These are phyloP conservation scores for Nemophila menziesii DNA, from an alignment of 257 asterid species.

Conservation along the genomic window DNA sequence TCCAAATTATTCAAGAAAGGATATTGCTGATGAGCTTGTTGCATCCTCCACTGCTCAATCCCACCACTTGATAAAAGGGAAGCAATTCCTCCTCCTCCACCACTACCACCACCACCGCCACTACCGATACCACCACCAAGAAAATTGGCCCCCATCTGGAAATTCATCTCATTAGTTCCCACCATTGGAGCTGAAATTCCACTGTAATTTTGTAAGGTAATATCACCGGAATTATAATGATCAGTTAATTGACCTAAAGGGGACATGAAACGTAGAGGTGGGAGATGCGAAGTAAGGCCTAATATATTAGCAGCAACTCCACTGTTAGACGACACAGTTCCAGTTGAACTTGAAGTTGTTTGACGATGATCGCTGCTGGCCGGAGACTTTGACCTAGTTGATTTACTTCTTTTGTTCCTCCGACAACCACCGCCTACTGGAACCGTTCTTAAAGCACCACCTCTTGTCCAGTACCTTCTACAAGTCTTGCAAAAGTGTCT, in stretches of 20 bases:
- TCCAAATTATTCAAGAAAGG: slow-evolving; percentile 40
- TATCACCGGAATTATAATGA: slow-evolving; percentile 23
- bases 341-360: slow-evolving; percentile 37
- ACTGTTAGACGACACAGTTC: slow-evolving; percentile 27
- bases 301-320: background rate
- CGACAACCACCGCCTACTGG: slow-evolving; percentile 93
- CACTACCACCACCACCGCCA: background rate
- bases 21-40: slow-evolving; percentile 32
- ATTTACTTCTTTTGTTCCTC: slow-evolving; percentile 58
- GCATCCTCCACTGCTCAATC: slow-evolving; percentile 65
- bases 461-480: slow-evolving; percentile 82
- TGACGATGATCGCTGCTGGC: slow-evolving; percentile 38
- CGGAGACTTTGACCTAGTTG: slow-evolving; percentile 52
- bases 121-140: slow-evolving; percentile 15
- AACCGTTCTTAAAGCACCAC: slow-evolving; percentile 82
- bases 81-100: background rate
- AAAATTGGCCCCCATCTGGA: slow-evolving; percentile 26
- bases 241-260: slow-evolving; percentile 52
- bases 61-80: slow-evolving; percentile 12
- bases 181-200: slow-evolving; percentile 27
- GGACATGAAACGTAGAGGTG: slow-evolving; percentile 48
- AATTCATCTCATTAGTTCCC: slow-evolving; percentile 35
- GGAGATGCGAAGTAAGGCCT: slow-evolving; percentile 35
- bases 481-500: slow-evolving; percentile 96
- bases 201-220: slow-evolving; percentile 31